Base-by-base conservation (phyloP, 1,139 yeast genomes). In the Candida tropicalis region DNA sequence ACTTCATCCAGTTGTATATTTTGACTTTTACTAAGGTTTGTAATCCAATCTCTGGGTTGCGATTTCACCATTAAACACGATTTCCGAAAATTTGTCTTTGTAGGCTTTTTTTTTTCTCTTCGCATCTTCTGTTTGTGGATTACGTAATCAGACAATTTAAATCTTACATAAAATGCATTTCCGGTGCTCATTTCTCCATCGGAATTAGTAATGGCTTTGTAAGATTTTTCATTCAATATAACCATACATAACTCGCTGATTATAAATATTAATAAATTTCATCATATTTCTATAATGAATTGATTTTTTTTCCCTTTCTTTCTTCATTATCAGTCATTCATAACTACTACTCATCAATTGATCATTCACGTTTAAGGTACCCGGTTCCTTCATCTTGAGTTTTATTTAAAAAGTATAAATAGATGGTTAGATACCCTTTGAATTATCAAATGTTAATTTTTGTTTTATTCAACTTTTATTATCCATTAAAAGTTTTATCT, bases 351-450 rank as follows among this genome's bases (percentile, higher is more conserved):
- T 25, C 27, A 15, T 17, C 31, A 27, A 27, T 23, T 31, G 34
- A 31, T 31, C 34, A 31, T 31, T 31, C 24, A 31, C 10, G 16
- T 11, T 17, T 15, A 31, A 20, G 34, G 16, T 15, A 18, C 34
- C n/a, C n/a, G n/a, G n/a, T n/a, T 11, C 11, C n/a, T 17, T 10
- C 12, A 31, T 22, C 16, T 27, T 27, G 12, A 16, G 23, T 31
- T 17, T 17, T 7, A 15, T 23, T 7, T 10, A 25, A 36, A 13
- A 16, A 46, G 40, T 48, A 49, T 50, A 50, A 46, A 48, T 50
- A 48, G 40, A 50, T 50, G 53, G 26, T 25, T 27, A 38, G 29
- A 41, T 22, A 28, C 38, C 43, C 46, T 20, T 26, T 16, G 18
- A 16, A 39, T 29, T 31, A 40, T 24, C 34, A 38, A 39, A 23